Evolutionary conservation across 345 rosid species (phyloP).

Genomic region (Mercurialis annua): DNA sequence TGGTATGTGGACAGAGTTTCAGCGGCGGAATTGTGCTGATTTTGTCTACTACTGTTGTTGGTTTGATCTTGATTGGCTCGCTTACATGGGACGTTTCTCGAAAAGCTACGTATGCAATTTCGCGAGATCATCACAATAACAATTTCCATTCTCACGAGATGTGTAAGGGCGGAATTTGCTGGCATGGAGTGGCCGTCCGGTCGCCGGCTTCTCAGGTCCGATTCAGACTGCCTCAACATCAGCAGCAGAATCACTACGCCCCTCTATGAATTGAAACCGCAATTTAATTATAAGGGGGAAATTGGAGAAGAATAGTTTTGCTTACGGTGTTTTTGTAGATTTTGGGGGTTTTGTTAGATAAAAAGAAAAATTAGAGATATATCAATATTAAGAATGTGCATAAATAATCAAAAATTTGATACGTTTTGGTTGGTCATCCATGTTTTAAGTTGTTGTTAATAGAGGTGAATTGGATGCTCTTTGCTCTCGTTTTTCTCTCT

Average conservation of each 20-base stretch:
- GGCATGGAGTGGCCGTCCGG: conserved; percentile 96
- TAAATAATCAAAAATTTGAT: neutral
- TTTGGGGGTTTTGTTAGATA: conserved; percentile 11
- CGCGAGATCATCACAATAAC: conserved; percentile 36
- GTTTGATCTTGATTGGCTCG: conserved; percentile 56
- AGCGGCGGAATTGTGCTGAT: conserved; percentile 67
- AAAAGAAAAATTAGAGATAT: conserved; percentile 12
- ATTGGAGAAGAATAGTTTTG: neutral
- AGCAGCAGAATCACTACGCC: conserved; percentile 31
- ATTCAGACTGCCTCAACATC: conserved; percentile 67
- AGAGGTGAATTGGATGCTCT: neutral
- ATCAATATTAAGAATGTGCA: conserved; percentile 7
- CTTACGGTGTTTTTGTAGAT: conserved; percentile 1
- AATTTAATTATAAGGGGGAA: neutral
- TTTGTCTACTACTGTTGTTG: conserved; percentile 59
- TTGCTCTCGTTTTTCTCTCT: neutral
- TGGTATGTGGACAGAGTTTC: conserved; percentile 57
- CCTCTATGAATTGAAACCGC: conserved; percentile 12
- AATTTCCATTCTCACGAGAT: conserved; percentile 42
- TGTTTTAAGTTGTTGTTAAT: neutral
- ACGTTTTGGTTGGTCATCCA: neutral
- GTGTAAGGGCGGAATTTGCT: conserved; percentile 93
- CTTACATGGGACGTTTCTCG: conserved; percentile 91
- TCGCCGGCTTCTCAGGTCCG: conserved; percentile 96
- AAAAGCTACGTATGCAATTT: conserved; percentile 63